Conservation (phyloP, 1,284 basidiomycete species). For the Heimioporus punctisporus region DNA sequence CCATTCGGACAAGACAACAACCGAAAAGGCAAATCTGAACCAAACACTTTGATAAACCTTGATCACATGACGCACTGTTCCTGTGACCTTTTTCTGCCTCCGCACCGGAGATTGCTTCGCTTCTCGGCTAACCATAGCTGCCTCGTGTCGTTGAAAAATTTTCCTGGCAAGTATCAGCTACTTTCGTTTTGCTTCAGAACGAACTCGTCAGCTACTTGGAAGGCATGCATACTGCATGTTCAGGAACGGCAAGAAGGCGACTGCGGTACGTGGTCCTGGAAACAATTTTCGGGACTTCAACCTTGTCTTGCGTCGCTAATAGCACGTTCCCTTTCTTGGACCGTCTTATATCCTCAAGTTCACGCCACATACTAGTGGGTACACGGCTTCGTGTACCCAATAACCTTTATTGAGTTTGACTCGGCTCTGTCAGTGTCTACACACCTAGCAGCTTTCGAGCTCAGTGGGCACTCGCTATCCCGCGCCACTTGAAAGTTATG, state of each 20-base stretch:
- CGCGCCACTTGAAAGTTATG: no score
- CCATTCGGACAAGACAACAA: slow-evolving; percentile 3
- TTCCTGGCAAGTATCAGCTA: background rate
- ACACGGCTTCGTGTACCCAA: background rate
- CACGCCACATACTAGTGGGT: slow-evolving; percentile 5
- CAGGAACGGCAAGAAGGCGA: no score
- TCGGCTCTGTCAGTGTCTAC: background rate
- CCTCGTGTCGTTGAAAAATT: slow-evolving; percentile 18
- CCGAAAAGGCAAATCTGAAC: slow-evolving; percentile 20
- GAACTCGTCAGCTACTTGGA: no score
- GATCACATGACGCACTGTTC: slow-evolving; percentile 17
- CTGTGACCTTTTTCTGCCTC: slow-evolving; percentile 16
- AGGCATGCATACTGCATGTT: no score
- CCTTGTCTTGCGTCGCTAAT: slow-evolving; percentile 26
- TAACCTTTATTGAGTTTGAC: slow-evolving; percentile 11
- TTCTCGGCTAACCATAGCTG: slow-evolving; percentile 23
- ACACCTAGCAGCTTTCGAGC: no score
- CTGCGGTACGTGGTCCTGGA: slow-evolving; percentile 13
- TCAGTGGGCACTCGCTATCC: no score
- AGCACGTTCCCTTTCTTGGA: slow-evolving; percentile 17
- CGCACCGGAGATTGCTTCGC: slow-evolving; percentile 15
- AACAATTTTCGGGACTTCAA: slow-evolving; percentile 21
- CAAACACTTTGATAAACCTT: background rate
- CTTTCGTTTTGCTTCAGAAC: no score
- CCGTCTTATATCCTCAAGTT: slow-evolving; percentile 11